Evolutionary conservation across 345 rosid species (phyloP), one percentile per base, ranked within the genome.

Genomic region (Ailanthus altissimus): DNA sequence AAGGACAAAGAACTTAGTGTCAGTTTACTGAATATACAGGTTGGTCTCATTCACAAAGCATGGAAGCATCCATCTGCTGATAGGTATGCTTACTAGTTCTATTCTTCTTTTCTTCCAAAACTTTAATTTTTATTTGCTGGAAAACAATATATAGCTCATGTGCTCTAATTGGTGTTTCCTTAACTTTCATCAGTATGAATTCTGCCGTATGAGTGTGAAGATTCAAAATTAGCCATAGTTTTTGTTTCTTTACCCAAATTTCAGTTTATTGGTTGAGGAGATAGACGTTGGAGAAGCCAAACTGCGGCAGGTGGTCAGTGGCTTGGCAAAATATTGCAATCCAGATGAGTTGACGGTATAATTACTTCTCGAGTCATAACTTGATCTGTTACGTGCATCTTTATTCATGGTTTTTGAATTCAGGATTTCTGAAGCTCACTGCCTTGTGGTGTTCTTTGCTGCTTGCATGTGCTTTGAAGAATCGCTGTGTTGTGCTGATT

Each of bases 1-100:
- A 89, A 89, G 83, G 98, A 92, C 53, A 82, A 72, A 76, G 99
- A 93, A 84, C 80, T 96, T 71, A 89, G 93, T 84, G 97, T 95
- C 73, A 92, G 98, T 78, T 85, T 95, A 85, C 86, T 93, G 69
- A 92, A 92, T 77, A 84, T 92, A 73, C 96, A 88, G 80, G 99
- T 96, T 79, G 98, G 99, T 74, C 89, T 90, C 50, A 90, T 93
- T 73, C 86, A 91, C 81, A 95, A 93, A 84, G 93, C 97, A 73
- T 90, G 94, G 97, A 96, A 96, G 77, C 99, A 96, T 83, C 98
- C 99, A 14, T 93, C 98, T 16, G 99, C 99, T 8, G 99, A 96
- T 84, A 96, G 98, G 99, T 93, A 86, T 73, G 74, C 75, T 70
- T 79, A 77, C 75, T 65, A 77, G 75, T 62, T 56, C 57, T 77